Base-by-base conservation (phyloP, 805 yeast genomes). In the Myxozyma melibiosi region DNA sequence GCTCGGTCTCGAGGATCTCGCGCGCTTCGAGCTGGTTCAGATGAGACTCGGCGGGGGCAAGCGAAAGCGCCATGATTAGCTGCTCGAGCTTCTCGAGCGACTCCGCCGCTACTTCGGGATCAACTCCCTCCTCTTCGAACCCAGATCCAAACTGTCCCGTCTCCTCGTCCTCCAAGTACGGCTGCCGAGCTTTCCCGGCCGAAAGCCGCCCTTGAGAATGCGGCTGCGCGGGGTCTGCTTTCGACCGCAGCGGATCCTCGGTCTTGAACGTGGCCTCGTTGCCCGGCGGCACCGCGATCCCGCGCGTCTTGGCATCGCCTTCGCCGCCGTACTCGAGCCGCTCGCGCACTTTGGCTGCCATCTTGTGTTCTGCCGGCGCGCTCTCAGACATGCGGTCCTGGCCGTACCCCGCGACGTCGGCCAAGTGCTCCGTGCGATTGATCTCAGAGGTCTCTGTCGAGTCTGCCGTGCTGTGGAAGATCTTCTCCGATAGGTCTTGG, bases 1-100 rank as follows among this genome's bases (percentile, higher is more conserved):
- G 65, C 22, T 79, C 82, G 38, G 76, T 73, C 24, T 77, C 76
- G 58, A 88, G 73, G 63, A 85, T 84, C 2, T 78, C 82, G 33
- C 76, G 18, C 6, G 47, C 39, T 24, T 61, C 65, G 4, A 31
- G n/a, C n/a, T 53, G 62, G 3, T 53, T 18, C 35, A 60, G 38
- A 35, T 48, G 54, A 2, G 48, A 41, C 20, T 25, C 25, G 9
- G 64, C 62, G 40, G 62, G 56, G n/a, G 39, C 46, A 30, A 60
- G 45, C 18, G 57, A 35, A 5, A 58, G 51, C 3, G 40, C 33
- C 42, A 40, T 31, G 24, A 58, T 42, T 22, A 16, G 39, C 9
- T 6, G 30, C 31, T 43, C 48, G 14, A 37, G 37, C 27, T 37
- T 38, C 33, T 51, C 47, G 7, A n/a, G 16, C 8, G 51, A 14